These are phyloP conservation scores for Tulasnella sp. DNA, from an alignment of 768 basidiomycete species.

Conservation along the genomic window DNA sequence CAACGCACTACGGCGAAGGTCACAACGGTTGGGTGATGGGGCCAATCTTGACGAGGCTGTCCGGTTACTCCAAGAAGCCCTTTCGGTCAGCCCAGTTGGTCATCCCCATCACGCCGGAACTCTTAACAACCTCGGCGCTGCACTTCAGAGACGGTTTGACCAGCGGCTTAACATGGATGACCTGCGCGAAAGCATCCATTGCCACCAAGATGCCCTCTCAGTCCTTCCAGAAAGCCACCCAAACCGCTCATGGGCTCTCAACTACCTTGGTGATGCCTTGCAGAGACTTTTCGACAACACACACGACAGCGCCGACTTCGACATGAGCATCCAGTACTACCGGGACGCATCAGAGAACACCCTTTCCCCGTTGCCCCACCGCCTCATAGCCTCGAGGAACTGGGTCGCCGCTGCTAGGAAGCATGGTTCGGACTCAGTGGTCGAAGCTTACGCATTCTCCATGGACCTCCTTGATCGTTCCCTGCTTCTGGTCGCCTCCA, in stretches of 20 bases:
- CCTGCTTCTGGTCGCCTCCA: too few species aligned
- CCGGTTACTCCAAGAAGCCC: too few species aligned
- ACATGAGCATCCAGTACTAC: neutral
- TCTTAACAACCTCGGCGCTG: neutral
- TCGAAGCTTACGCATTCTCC: too few species aligned
- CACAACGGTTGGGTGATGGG: too few species aligned
- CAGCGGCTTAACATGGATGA: neutral
- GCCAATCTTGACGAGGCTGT: too few species aligned
- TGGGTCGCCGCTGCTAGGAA: too few species aligned
- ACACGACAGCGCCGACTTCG: neutral
- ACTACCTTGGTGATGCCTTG: neutral
- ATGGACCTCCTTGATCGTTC: too few species aligned
- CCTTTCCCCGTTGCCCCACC: too few species aligned
- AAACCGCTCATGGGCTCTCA: neutral
- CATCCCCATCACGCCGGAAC: neutral
- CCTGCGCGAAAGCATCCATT: neutral
- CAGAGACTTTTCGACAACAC: neutral
- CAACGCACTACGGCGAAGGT: too few species aligned
- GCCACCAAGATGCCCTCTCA: neutral
- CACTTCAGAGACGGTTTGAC: neutral
- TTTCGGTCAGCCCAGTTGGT: neutral
- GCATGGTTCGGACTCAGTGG: too few species aligned
- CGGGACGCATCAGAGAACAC: too few species aligned
- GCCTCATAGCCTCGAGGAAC: too few species aligned
- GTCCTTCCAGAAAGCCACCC: neutral